phyloP scores from a whole-genome alignment of 768 basidiomycete genomes.

The Plicaturopsis crispa region DNA sequence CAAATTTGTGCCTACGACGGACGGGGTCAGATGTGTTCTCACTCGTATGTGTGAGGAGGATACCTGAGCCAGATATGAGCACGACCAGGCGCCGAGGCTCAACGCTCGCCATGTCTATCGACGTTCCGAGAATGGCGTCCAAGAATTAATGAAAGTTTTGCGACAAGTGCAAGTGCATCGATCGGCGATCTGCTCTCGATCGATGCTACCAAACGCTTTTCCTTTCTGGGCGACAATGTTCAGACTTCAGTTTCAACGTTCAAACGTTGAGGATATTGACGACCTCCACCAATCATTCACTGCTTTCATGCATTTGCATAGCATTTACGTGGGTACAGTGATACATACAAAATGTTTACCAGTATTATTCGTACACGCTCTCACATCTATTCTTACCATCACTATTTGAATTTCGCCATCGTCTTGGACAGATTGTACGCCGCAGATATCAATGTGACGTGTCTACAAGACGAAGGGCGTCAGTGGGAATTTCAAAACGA shows the following conservation, averaged over 20 bases:
- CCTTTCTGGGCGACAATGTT: too few species aligned
- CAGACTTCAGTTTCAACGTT: too few species aligned
- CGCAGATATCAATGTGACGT: constrained; percentile 79
- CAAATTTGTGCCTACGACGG: constrained; percentile 75
- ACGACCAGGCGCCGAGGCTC: constrained; percentile 34
- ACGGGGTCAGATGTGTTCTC: constrained; percentile 1
- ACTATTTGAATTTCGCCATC: constrained; percentile 9
- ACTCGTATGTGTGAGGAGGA: constrained; percentile 3
- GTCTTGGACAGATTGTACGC: constrained; percentile 80
- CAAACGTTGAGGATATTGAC: too few species aligned
- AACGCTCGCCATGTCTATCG: too few species aligned
- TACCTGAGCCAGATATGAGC: constrained; percentile 64
- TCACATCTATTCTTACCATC: not conserved
- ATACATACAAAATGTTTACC: not conserved
- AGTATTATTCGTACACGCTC: not conserved
- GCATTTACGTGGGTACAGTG: not conserved
- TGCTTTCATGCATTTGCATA: not conserved
- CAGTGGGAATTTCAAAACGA: constrained; percentile 1
- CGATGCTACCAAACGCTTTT: too few species aligned
- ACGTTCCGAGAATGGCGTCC: too few species aligned
- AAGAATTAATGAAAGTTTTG: too few species aligned
- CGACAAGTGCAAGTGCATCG: too few species aligned
- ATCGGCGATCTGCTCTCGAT: too few species aligned
- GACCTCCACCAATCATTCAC: too few species aligned
- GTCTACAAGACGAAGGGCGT: constrained; percentile 29